A percentile compares a stretch with the other conserved stretches of the same genome.
Conservation (phyloP, 2,329 filamentous ascomycete genomes). For the Pestalotiopsis sp. region DNA sequence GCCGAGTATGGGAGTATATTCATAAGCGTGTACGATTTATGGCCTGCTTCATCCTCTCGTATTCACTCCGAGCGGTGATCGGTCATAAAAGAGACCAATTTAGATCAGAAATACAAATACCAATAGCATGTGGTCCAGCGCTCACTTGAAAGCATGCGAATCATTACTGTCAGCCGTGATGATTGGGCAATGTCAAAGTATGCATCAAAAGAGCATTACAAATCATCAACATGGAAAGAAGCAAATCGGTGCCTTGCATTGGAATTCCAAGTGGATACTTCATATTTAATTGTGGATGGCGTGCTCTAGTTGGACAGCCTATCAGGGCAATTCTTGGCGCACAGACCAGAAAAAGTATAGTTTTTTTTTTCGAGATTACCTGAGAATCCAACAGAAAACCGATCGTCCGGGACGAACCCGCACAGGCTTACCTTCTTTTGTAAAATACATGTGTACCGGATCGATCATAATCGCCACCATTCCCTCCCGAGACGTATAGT, state of each 20-base stretch:
- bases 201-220: not conserved
- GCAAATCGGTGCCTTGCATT: not conserved
- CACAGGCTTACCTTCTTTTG: not conserved
- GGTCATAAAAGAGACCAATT: too few relatives aligned
- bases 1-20: too few relatives aligned
- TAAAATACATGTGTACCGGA: too few relatives aligned
- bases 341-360: constrained; percentile 1
- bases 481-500: not conserved
- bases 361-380: not conserved
- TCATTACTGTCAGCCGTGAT: too few relatives aligned
- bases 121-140: too few relatives aligned
- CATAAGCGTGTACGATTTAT: too few relatives aligned
- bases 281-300: constrained; percentile 3
- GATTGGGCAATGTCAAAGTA: too few relatives aligned
- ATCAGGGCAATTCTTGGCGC: constrained; percentile 1
- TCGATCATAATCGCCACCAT: not conserved
- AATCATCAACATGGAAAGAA: not conserved
- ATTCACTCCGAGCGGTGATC: too few relatives aligned
- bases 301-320: not conserved
- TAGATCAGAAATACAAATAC: too few relatives aligned
- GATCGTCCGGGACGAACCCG: not conserved
- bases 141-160: too few relatives aligned
- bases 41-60: too few relatives aligned
- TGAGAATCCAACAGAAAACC: not conserved
- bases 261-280: not conserved